Percentiles rank a stretch among this genome's conserved stretches.
These are phyloP conservation scores for Chlorophyllum brunneum DNA, from an alignment of 768 basidiomycete genomes.

Conservation along the genomic window DNA sequence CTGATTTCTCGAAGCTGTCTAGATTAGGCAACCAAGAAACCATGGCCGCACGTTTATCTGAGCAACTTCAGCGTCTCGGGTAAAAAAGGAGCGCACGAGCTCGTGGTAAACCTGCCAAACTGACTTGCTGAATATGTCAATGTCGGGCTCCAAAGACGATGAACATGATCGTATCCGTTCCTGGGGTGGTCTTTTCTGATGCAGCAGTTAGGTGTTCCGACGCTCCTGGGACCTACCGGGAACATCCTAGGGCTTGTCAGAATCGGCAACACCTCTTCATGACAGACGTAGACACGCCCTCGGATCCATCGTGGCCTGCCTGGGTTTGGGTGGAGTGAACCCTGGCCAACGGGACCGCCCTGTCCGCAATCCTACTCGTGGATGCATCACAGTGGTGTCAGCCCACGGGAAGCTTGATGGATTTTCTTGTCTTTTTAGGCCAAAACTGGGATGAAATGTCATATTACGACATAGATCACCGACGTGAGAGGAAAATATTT, in stretches of 20 bases:
- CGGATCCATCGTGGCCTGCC: too few relatives aligned
- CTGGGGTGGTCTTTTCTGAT: not conserved
- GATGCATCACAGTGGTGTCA: too few relatives aligned
- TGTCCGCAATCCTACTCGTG: too few relatives aligned
- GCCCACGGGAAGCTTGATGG: too few relatives aligned
- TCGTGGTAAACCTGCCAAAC: too few relatives aligned
- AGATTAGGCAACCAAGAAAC: not conserved
- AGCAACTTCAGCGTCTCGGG: not conserved
- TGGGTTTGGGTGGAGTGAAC: not conserved
- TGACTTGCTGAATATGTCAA: not conserved
- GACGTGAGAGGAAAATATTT: conserved; percentile 6
- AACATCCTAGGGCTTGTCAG: not conserved
- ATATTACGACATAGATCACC: conserved; percentile 4
- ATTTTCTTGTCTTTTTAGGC: not conserved
- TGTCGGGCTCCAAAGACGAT: not conserved
- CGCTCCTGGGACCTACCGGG: not conserved
- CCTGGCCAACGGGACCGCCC: too few relatives aligned
- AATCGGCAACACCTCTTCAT: too few relatives aligned
- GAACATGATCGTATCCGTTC: not conserved
- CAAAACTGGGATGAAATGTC: not conserved
- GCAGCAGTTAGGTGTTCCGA: not conserved
- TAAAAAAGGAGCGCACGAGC: not conserved
- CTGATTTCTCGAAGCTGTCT: not conserved
- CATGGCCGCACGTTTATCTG: not conserved
- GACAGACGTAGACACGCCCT: too few relatives aligned